Evolutionary conservation across 2,329 filamentous ascomycete genomes (phyloP).

Genomic region (Hypoxylon sp.): DNA sequence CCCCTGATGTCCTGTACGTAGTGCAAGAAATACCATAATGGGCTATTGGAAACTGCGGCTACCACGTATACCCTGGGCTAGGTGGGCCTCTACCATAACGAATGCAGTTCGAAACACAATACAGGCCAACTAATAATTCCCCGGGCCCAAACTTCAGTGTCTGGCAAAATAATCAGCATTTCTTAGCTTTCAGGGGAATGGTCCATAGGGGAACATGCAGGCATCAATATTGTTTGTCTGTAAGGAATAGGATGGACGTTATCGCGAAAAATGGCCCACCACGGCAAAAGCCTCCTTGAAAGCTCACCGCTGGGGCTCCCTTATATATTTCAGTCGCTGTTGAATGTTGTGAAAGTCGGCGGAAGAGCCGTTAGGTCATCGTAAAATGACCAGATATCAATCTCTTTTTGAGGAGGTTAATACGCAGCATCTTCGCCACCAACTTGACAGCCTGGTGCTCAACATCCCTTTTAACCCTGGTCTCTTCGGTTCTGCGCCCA

Average conservation of each 20-base stretch:
- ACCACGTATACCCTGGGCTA: slow-evolving; percentile 7
- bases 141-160: slow-evolving; percentile 7
- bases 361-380: background rate
- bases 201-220: background rate
- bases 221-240: slow-evolving; percentile 5
- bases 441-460: slow-evolving; percentile 2
- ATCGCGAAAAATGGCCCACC: slow-evolving; percentile 26
- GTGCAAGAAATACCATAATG: background rate
- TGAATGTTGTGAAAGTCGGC: background rate
- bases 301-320: slow-evolving; percentile 1
- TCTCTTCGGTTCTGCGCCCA: slow-evolving; percentile 1
- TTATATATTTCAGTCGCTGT: slow-evolving; percentile 2
- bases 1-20: background rate
- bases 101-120: background rate
- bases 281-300: slow-evolving; percentile 1
- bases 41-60: too few relatives aligned
- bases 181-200: slow-evolving; percentile 2
- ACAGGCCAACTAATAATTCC: slow-evolving; percentile 6
- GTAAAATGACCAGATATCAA: slow-evolving; percentile 14
- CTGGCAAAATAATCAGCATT: slow-evolving; percentile 1
- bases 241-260: slow-evolving; percentile 17
- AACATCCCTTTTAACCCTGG: slow-evolving; percentile 13
- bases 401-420: slow-evolving; percentile 19
- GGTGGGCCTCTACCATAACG: slow-evolving; percentile 10
- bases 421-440: background rate